phyloP scores from a whole-genome alignment of 73 alveolate genomes.

The Paramecium caudatum region DNA sequence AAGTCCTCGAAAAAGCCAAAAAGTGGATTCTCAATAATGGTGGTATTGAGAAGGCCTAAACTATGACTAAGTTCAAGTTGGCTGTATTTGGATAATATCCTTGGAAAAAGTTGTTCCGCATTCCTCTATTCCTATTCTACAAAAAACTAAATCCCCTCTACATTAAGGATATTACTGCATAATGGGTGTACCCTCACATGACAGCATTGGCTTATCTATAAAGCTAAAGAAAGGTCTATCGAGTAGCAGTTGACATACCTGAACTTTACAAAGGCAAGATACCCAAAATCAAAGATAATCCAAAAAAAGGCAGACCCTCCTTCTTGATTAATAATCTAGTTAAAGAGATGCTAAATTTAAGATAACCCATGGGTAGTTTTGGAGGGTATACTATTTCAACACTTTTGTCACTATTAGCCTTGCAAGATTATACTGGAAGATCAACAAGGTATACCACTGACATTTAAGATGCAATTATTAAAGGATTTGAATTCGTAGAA shows the following conservation, averaged over 20 bases:
- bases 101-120: constrained; percentile 68
- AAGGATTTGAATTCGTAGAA: constrained; percentile 68
- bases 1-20: constrained; percentile 34
- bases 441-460: constrained; percentile 28
- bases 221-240: constrained; percentile 11
- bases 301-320: constrained; percentile 49
- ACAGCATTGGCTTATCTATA: constrained; percentile 72
- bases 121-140: constrained; percentile 66
- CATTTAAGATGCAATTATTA: background rate
- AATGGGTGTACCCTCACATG: constrained; percentile 76
- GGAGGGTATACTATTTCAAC: constrained; percentile 78
- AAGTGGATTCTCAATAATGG: constrained; percentile 54
- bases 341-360: constrained; percentile 65
- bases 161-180: constrained; percentile 66
- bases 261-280: constrained; percentile 18
- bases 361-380: constrained; percentile 73
- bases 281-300: background rate
- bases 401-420: constrained; percentile 68
- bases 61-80: constrained; percentile 68
- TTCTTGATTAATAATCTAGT: constrained; percentile 19
- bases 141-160: constrained; percentile 33
- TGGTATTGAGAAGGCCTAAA: constrained; percentile 66
- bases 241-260: constrained; percentile 36
- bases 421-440: constrained; percentile 51
- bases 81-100: constrained; percentile 71